Evolutionary conservation across 83 land plant genomes (phyloP).

Genomic region (Picea mariana): DNA sequence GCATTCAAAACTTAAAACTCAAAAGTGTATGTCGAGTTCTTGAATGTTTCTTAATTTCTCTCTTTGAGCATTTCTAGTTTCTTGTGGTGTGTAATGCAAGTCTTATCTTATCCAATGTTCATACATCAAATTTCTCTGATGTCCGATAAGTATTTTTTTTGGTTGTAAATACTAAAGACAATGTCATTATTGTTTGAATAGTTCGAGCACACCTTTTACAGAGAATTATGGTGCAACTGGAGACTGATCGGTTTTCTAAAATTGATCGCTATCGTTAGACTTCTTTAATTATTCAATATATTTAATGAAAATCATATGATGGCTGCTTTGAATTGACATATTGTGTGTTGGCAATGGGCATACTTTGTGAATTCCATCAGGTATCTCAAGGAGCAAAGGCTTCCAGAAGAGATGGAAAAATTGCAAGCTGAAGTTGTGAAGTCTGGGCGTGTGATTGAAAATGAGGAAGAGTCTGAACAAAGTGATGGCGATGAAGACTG

Average conservation of each 20-base stretch:
- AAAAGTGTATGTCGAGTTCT: neutral
- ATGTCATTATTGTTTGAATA: neutral
- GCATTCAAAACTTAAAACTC: neutral
- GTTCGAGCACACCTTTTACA: neutral
- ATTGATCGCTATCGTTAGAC: neutral
- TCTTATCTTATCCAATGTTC: neutral
- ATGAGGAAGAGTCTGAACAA: slow-evolving; percentile 30
- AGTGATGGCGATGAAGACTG: slow-evolving; percentile 35
- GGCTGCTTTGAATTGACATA: slow-evolving; percentile 5
- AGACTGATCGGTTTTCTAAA: neutral
- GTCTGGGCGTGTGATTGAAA: slow-evolving; percentile 25
- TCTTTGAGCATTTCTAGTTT: neutral
- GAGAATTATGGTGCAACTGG: neutral
- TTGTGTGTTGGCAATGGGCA: neutral
- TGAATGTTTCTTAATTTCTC: neutral
- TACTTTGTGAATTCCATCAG: slow-evolving; percentile 25
- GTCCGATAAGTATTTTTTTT: neutral
- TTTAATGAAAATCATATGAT: neutral
- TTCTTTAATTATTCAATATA: neutral
- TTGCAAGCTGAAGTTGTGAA: slow-evolving; percentile 39
- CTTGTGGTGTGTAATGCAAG: neutral
- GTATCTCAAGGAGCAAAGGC: slow-evolving; percentile 73
- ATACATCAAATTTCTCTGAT: neutral
- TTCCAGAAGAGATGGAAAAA: slow-evolving; percentile 66
- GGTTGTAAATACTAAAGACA: neutral